Base-by-base conservation (phyloP, 2,329 filamentous ascomycete genomes). In the Xylaria multiplex region DNA sequence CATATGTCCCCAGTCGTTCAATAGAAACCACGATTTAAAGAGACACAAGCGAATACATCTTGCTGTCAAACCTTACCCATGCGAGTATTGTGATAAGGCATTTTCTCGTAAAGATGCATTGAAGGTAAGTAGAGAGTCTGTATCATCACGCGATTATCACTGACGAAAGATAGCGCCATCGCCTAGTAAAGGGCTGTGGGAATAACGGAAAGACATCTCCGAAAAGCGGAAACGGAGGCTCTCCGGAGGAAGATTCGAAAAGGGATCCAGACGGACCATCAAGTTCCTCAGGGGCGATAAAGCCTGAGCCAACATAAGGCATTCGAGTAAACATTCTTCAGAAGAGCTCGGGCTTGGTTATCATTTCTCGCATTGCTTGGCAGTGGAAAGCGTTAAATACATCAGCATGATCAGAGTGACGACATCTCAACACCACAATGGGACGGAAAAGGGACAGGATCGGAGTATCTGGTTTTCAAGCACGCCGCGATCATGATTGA, bases 71-170 rank as follows among this genome's bases (percentile, higher is more conserved):
- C 96, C 96, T 0, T 98, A 95, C 78, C 94, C 94, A 0, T 99
- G 96, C 78, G 88, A 84, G 6, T 91, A 91, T 75, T 99, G 96
- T 77, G 93, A 97, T 68, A 98, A 98, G 86, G 96, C 92, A 77
- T 99, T 99, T 76, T 97, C 94, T 2, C 86, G 96, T 66, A 98
- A 98, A 78, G 96, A 98, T 79, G 96, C 96, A 9, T 83, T 99
- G 35, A 98, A 98, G 92, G 96, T 98, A 82, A 74, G 88, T 49
- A 14, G 16, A 59, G 6, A 1, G 64, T 52, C 55, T 9, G n/a
- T 62, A 46, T 22, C 49, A 30, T 46, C 4, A 22, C 16, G 6
- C 19, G 49, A 8, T 37, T 35, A n/a, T 49, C 50, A 65, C 71
- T 75, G 66, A 76, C 46, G 8, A 19, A 54, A n/a, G 46, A 69